Evolutionary conservation across 768 basidiomycete genomes (phyloP).

Genomic region (Lactifluus subvellereus): DNA sequence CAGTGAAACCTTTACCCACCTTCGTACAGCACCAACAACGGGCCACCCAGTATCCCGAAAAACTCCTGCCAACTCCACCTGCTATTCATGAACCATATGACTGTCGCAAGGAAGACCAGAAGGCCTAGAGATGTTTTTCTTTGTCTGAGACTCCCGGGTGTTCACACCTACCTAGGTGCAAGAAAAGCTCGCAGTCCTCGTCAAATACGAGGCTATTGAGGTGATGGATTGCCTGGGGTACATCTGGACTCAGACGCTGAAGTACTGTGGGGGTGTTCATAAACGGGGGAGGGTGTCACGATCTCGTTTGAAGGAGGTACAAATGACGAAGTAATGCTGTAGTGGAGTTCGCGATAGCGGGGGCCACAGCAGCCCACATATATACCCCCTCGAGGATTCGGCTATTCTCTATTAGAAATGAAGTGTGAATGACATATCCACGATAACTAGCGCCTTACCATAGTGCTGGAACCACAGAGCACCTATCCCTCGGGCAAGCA

Average conservation of each 20-base stretch:
- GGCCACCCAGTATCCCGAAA: not conserved
- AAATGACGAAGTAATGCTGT: not conserved
- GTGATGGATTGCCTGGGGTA: not conserved
- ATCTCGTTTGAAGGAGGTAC: not conserved
- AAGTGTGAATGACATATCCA: slow-evolving; percentile 5
- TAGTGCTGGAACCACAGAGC: not conserved
- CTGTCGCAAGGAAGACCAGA: slow-evolving; percentile 9
- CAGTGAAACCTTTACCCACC: not conserved
- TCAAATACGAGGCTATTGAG: slow-evolving; percentile 12
- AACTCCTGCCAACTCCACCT: slow-evolving; percentile 13
- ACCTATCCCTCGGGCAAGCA: slow-evolving; percentile 11
- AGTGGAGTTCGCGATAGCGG: not conserved
- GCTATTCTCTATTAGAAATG: not conserved
- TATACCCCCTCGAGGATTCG: slow-evolving; percentile 4
- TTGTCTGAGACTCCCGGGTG: not conserved
- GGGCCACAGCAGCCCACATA: slow-evolving; percentile 12
- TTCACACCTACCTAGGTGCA: slow-evolving; percentile 12
- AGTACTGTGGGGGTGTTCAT: not conserved
- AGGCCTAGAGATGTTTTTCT: slow-evolving; percentile 1
- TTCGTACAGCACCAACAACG: slow-evolving; percentile 6
- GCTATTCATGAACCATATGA: slow-evolving; percentile 22
- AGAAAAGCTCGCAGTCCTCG: slow-evolving; percentile 9
- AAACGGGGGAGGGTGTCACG: not conserved
- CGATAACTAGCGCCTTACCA: slow-evolving; percentile 4
- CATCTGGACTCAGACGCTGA: not conserved